These are phyloP conservation scores for Centrapalus pauciflorus DNA, from an alignment of 129 eudicot species.

Conservation along the genomic window DNA sequence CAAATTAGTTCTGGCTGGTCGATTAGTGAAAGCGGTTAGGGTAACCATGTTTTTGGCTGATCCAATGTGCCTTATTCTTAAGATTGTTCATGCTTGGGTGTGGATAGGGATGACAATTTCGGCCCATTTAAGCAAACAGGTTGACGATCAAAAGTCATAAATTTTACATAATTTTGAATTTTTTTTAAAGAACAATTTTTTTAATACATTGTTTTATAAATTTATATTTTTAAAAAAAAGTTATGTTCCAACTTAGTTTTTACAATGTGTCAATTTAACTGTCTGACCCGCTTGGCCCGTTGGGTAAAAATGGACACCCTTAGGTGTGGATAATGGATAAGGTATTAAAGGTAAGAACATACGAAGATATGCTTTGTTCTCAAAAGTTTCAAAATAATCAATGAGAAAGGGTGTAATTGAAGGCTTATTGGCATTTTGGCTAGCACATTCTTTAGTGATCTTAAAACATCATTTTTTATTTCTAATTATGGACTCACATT, in stretches of 20 bases:
- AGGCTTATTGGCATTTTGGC: not conserved
- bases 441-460: not conserved
- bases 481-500: constrained; percentile 7
- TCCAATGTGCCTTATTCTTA: not conserved
- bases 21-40: not conserved
- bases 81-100: not conserved
- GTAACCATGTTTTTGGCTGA: not conserved
- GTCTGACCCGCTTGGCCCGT: too few relatives aligned
- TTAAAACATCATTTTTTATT: not conserved
- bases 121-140: too few relatives aligned
- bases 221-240: too few relatives aligned
- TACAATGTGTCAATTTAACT: too few relatives aligned
- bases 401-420: not conserved
- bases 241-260: too few relatives aligned
- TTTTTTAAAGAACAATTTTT: too few relatives aligned
- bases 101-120: too few relatives aligned
- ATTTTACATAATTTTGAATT: too few relatives aligned
- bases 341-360: constrained; percentile 6
- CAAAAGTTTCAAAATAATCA: not conserved
- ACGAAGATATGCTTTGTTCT: not conserved
- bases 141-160: too few relatives aligned
- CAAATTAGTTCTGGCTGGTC: not conserved
- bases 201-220: too few relatives aligned
- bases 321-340: not conserved
- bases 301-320: too few relatives aligned